Conservation (phyloP, 2,329 filamentous ascomycete genomes). For the Monilinia polystroma region DNA sequence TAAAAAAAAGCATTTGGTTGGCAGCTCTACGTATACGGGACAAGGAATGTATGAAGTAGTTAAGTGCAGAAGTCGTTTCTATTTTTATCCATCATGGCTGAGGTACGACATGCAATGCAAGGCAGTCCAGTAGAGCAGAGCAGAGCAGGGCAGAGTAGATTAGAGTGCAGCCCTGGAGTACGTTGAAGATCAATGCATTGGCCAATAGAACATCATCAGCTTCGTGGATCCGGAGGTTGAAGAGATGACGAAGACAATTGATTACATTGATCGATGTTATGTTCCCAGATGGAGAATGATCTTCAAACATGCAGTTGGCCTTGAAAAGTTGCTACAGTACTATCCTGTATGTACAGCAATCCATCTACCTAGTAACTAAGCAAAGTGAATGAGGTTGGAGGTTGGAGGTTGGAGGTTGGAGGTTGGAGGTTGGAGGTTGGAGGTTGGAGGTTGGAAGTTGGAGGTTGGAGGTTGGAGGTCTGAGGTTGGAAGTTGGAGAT, state of each 20-base stretch:
- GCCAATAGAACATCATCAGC: background rate
- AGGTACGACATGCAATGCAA: too few species aligned
- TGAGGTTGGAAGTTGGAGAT: too few species aligned
- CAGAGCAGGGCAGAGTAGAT: too few species aligned
- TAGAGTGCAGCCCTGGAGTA: too few species aligned
- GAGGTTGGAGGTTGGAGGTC: background rate
- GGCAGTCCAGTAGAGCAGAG: too few species aligned
- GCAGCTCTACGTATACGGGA: too few species aligned
- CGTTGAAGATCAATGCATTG: constrained; percentile 6
- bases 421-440: background rate
- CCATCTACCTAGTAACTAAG: background rate
- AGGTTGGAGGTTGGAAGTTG: background rate
- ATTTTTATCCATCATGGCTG: too few species aligned
- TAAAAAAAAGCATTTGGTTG: too few species aligned
- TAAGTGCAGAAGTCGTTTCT: too few species aligned
- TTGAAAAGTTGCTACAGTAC: background rate
- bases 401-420: background rate
- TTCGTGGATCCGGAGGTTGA: background rate
- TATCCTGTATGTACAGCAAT: background rate
- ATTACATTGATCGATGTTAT: background rate
- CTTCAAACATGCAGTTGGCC: constrained; percentile 8
- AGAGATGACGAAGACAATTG: constrained; percentile 6
- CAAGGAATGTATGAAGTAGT: too few species aligned
- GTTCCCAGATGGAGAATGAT: constrained; percentile 13
- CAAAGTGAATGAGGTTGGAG: background rate